A percentile compares a stretch with the other conserved stretches of the same genome.
Conservation (phyloP, 495 filamentous ascomycete species). For the Astrocystis sublimbata region DNA sequence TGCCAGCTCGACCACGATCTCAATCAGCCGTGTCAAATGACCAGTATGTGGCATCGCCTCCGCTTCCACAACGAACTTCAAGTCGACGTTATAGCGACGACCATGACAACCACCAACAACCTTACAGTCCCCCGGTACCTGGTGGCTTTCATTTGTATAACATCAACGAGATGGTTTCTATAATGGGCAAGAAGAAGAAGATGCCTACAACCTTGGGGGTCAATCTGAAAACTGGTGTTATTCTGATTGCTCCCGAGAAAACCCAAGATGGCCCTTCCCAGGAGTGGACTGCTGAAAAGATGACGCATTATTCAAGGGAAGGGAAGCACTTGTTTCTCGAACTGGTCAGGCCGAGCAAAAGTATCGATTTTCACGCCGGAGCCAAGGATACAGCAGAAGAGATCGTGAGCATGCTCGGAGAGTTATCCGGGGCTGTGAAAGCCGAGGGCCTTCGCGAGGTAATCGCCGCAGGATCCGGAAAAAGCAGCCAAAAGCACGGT, state of each 20-base stretch:
- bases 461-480: constrained; percentile 70
- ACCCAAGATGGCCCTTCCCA: constrained; percentile 73
- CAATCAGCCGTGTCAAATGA: constrained; percentile 56
- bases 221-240: constrained; percentile 79
- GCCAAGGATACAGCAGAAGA: constrained; percentile 96
- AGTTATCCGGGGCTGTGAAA: constrained; percentile 80
- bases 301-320: constrained; percentile 94
- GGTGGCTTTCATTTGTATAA: constrained; percentile 91
- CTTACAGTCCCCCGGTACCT: constrained; percentile 47
- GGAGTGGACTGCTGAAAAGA: constrained; percentile 91
- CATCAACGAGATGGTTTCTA: constrained; percentile 92
- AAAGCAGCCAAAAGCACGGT: constrained; percentile 70
- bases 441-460: constrained; percentile 87
- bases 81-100: constrained; percentile 28
- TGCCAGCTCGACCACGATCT: constrained; percentile 70
- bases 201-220: constrained; percentile 93
- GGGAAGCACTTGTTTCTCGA: constrained; percentile 98
- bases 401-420: constrained; percentile 83
- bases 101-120: constrained; percentile 9
- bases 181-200: constrained; percentile 95
- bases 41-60: constrained; percentile 45
- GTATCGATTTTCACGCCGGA: constrained; percentile 93
- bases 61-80: constrained; percentile 25
- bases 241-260: constrained; percentile 89
- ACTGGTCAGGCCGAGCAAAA: constrained; percentile 85